Evolutionary conservation across 2,329 filamentous ascomycete species (phyloP), one percentile per base, ranked within the genome.

Genomic region (Graphiopsis chlorocephala): DNA sequence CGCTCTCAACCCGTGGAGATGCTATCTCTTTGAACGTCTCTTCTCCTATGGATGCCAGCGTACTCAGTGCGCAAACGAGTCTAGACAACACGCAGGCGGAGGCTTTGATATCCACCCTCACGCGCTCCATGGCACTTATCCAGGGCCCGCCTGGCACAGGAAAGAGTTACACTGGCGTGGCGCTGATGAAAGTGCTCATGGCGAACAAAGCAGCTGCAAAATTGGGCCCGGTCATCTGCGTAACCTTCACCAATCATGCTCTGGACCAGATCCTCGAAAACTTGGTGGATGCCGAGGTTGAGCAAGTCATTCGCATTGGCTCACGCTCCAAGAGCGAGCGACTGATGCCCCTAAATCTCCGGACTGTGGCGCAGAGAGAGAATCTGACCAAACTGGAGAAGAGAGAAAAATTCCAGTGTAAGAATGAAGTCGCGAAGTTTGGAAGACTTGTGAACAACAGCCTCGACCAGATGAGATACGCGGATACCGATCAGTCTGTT

Each of bases 71-170:
- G 0, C 71, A 72, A 15, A 81, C 84, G 0, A 77, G 72, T 0
- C 80, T 91, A 0, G 88, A 90, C 67, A 64, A 70, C 11, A 77
- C 75, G 2, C 81, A 83, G 69, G 81, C 82, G 4, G 65, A 68
- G 4, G 85, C 86, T 1, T 73, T 90, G 0, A 67, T 88, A 0
- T 76, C 81, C 20, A 81, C 85, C 2, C 74, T 91, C 0, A 80
- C 77, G 0, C 79, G 81, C 1, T 80, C 81, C 35, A 73, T 90
- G 10, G 83, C 86, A 1, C 77, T 90, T 4, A 88, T 90, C 12
- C 88, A 91, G 76, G 89, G 89, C 0, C 89, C 89, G 0, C 89
- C 89, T 0, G 89, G 89, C 0, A 91, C 89, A 0, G 89, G 89
- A 0, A 91, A 91, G 71, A 84, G 81, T 4, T 90, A 83, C 67